Conservation (phyloP, 192 early-diverging fungal genomes). For the Coemansia sp. region DNA sequence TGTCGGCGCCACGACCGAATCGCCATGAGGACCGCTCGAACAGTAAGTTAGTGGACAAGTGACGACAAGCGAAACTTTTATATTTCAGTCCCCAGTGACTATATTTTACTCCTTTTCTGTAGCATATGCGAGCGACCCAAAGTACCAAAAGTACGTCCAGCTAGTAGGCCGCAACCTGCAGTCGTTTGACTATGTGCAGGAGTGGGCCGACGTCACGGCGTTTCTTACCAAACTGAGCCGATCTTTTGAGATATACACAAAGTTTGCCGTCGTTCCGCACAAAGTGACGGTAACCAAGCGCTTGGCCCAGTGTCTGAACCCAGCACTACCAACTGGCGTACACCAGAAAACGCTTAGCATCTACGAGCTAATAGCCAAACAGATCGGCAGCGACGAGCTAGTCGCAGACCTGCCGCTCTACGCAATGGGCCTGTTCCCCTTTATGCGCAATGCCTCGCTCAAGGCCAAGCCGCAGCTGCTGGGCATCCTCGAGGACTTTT, state of each 20-base stretch:
- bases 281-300: conserved; percentile 86
- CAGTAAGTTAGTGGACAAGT: conserved; percentile 12
- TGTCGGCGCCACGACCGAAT: conserved; percentile 31
- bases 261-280: conserved; percentile 74
- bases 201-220: conserved; percentile 94
- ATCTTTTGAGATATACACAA: conserved; percentile 76
- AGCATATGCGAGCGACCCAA: conserved; percentile 63
- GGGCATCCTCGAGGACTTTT: conserved; percentile 69
- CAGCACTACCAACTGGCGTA: conserved; percentile 89
- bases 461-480: conserved; percentile 84
- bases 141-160: conserved; percentile 79
- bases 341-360: conserved; percentile 92
- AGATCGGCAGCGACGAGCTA: conserved; percentile 69
- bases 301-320: conserved; percentile 92
- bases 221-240: conserved; percentile 81
- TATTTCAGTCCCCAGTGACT: not conserved
- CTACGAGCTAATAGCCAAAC: conserved; percentile 74
- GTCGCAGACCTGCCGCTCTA: conserved; percentile 80
- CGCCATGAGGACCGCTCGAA: conserved; percentile 23
- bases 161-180: conserved; percentile 81
- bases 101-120: not conserved
- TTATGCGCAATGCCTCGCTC: conserved; percentile 79
- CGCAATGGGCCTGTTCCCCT: conserved; percentile 88
- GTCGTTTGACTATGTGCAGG: conserved; percentile 89
- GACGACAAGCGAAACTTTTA: not conserved